Conservation (phyloP, 1,139 yeast genomes). For the Casaregolazyma suthepensis region DNA sequence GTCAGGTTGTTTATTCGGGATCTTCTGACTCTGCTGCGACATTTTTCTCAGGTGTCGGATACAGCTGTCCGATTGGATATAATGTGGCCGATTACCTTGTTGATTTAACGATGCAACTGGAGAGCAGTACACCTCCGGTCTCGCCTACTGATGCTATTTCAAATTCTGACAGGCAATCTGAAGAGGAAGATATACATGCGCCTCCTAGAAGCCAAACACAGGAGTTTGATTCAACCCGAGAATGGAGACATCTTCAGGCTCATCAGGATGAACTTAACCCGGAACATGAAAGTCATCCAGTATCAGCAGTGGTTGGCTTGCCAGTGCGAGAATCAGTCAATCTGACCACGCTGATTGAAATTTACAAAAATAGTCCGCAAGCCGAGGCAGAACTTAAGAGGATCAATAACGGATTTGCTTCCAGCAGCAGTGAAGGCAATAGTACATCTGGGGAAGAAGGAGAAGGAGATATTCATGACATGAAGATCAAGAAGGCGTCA, state of each 20-base stretch:
- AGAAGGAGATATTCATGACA: conserved; percentile 9
- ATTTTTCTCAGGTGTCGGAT: conserved; percentile 71
- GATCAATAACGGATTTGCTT: conserved; percentile 30
- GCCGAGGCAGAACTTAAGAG: conserved; percentile 46
- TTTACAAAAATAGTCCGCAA: conserved; percentile 45
- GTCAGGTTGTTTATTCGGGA: conserved; percentile 84
- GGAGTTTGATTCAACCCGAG: conserved; percentile 50
- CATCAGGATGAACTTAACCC: conserved; percentile 64
- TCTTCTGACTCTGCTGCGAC: conserved; percentile 47
- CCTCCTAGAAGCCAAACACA: conserved; percentile 13
- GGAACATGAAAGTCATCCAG: conserved; percentile 13
- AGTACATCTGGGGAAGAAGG: conserved; percentile 15
- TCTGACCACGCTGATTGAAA: conserved; percentile 25
- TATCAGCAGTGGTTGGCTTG: not conserved
- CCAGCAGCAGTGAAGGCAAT: conserved; percentile 27
- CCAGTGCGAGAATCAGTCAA: not conserved
- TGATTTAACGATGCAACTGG: conserved; percentile 72
- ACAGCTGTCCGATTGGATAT: conserved; percentile 79
- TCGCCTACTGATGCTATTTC: conserved; percentile 13
- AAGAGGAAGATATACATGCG: conserved; percentile 38
- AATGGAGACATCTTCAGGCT: conserved; percentile 87
- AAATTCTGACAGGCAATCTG: conserved; percentile 17
- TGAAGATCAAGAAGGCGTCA: conserved; percentile 43
- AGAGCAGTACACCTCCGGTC: conserved; percentile 4
- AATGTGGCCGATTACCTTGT: conserved; percentile 90